Evolutionary conservation across 2,329 filamentous ascomycete species (phyloP).

Genomic region (Zasmidium cellare): DNA sequence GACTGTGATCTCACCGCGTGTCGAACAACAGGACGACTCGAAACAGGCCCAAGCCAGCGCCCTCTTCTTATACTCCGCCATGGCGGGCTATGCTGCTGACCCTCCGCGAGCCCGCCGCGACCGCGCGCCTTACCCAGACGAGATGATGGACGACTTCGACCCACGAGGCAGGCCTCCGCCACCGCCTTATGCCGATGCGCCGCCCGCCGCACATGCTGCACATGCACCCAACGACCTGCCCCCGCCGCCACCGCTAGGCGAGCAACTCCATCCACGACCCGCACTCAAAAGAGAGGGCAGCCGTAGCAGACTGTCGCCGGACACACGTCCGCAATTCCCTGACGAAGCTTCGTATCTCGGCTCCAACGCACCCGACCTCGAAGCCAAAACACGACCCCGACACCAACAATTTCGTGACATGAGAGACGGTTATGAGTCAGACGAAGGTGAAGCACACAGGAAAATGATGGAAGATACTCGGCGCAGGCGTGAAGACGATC

Average conservation of each 20-base stretch:
- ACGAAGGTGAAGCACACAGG: constrained; percentile 36
- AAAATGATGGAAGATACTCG: constrained; percentile 20
- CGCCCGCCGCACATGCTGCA: not conserved
- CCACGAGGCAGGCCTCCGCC: constrained; percentile 7
- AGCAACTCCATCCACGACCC: constrained; percentile 24
- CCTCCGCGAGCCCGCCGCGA: constrained; percentile 6
- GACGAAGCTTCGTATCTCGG: constrained; percentile 36
- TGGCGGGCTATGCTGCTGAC: constrained; percentile 4
- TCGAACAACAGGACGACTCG: constrained; percentile 2
- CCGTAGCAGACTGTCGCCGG: constrained; percentile 29
- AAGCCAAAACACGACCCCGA: constrained; percentile 32
- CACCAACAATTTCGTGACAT: constrained; percentile 35
- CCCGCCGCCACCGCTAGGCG: constrained; percentile 35
- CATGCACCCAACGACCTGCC: constrained; percentile 17
- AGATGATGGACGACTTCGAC: not conserved
- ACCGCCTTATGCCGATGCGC: constrained; percentile 5
- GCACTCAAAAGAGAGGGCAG: constrained; percentile 35
- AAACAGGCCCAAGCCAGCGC: not conserved
- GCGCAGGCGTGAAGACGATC: constrained; percentile 16
- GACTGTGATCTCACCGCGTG: constrained; percentile 4
- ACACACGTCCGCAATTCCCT: constrained; percentile 33
- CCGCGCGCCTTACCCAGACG: constrained; percentile 6
- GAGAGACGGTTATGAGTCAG: constrained; percentile 38
- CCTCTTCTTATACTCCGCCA: not conserved
- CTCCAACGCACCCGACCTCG: constrained; percentile 32